Evolutionary conservation across 495 filamentous ascomycete genomes (phyloP).

Genomic region (Talaromyces borbonicus): DNA sequence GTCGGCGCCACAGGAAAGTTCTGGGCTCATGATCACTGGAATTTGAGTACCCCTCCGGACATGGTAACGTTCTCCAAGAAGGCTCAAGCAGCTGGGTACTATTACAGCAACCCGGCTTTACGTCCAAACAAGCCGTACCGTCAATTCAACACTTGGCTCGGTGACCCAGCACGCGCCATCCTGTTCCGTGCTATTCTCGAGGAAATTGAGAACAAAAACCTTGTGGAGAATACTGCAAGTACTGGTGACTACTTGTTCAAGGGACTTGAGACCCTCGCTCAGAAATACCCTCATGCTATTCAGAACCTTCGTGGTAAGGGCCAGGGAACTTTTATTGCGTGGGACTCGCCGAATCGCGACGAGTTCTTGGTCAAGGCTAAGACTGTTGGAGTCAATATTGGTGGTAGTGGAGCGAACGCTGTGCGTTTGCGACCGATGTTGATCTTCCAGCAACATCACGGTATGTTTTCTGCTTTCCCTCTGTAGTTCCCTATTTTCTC

Average conservation of each 20-base stretch:
- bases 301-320: slow-evolving; percentile 87
- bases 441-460: slow-evolving; percentile 91
- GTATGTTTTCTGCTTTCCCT: slow-evolving; percentile 30
- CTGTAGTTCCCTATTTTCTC: slow-evolving; percentile 7
- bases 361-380: slow-evolving; percentile 68
- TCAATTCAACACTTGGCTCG: slow-evolving; percentile 99
- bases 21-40: slow-evolving; percentile 99
- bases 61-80: slow-evolving; percentile 99
- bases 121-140: slow-evolving; percentile 98
- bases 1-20: slow-evolving; percentile 89
- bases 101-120: slow-evolving; percentile 77
- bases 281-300: slow-evolving; percentile 74
- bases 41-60: slow-evolving; percentile 73
- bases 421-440: slow-evolving; percentile 91
- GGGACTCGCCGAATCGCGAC: slow-evolving; percentile 80
- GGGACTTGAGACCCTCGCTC: slow-evolving; percentile 57
- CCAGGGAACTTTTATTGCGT: slow-evolving; percentile 95
- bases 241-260: slow-evolving; percentile 78
- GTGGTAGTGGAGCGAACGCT: slow-evolving; percentile 70
- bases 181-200: slow-evolving; percentile 88
- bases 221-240: slow-evolving; percentile 70
- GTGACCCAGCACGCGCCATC: slow-evolving; percentile 82
- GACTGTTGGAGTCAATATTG: slow-evolving; percentile 82
- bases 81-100: slow-evolving; percentile 96
- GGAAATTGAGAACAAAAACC: slow-evolving; percentile 71